Conservation (phyloP, 176 grass and related monocot genomes). For the Musa beccarii region DNA sequence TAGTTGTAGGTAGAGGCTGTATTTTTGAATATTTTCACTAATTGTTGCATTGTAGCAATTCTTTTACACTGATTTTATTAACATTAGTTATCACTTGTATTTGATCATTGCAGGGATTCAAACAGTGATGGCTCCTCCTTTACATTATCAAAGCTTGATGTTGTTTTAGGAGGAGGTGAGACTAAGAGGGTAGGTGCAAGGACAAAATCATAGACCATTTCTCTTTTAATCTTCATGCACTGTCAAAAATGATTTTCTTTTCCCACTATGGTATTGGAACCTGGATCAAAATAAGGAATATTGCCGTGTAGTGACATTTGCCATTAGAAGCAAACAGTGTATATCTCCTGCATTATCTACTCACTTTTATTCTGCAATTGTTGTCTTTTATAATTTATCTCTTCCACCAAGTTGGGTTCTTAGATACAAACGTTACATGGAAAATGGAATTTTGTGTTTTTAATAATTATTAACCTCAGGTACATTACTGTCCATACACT, state of each 20-base stretch:
- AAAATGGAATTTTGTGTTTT: not conserved
- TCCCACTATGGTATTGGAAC: not conserved
- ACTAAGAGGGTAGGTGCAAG: conserved; percentile 51
- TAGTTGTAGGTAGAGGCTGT: conserved; percentile 47
- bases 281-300: not conserved
- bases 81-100: conserved; percentile 20
- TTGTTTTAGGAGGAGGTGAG: conserved; percentile 71
- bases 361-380: no score
- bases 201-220: conserved; percentile 14
- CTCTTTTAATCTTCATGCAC: not conserved
- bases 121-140: conserved; percentile 47
- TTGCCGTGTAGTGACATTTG: no score
- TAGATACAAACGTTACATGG: not conserved
- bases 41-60: no score
- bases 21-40: conserved; percentile 4
- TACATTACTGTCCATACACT: not conserved
- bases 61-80: conserved; percentile 1
- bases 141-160: conserved; percentile 57
- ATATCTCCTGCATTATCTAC: no score
- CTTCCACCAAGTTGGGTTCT: not conserved
- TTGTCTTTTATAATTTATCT: no score
- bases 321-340: no score
- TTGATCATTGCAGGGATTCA: conserved; percentile 52
- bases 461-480: not conserved
- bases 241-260: not conserved